Evolutionary conservation across 495 filamentous ascomycete genomes (phyloP), one percentile per base, ranked within the genome.

Genomic region (Jackrogersella multiformis): DNA sequence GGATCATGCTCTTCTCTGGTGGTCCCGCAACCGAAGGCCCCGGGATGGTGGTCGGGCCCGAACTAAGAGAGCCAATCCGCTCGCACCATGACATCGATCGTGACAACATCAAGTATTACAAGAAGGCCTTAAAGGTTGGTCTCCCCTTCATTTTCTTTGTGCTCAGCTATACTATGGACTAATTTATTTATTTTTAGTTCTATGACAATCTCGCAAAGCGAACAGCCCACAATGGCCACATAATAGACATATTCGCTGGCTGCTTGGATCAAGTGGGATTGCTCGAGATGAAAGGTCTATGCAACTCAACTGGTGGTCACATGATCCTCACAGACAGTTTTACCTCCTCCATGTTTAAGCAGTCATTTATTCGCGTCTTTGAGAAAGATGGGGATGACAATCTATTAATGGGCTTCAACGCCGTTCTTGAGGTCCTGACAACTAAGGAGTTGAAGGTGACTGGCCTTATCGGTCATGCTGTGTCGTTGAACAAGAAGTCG

Each of bases 271-370:
- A 99, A 79, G 96, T 99, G 65, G 96, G 96, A 76, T 82, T 99
- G 64, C 81, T 99, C 35, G 96, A 99, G 78, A 99, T 99, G 96
- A 99, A 99, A 81, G 93, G 95, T 39, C 84, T 99, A 28, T 88
- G 93, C 68, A 98, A 98, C 77, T 94, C 89, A 38, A 99, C 96
- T 32, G 96, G 96, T 55, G 96, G 96, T 44, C 93, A 99, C 75
- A 98, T 98, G 90, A 95, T 99, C 60, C 83, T 98, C 53, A 99
- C 96, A 2, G 96, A 99, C 73, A 97, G 93, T 79, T 99, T 99
- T 77, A 99, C 96, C 3, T 95, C 96, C 4, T 98, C 96, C 48
- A 97, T 98, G 87, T 99, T 98, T 85, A 98, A 97, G 83, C 96
- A 99, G 76, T 97, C 94, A 7, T 99, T 99, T 73, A 88, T 97